These are phyloP conservation scores for Boletus coccyginus DNA, from an alignment of 768 basidiomycete genomes.

Conservation along the genomic window DNA sequence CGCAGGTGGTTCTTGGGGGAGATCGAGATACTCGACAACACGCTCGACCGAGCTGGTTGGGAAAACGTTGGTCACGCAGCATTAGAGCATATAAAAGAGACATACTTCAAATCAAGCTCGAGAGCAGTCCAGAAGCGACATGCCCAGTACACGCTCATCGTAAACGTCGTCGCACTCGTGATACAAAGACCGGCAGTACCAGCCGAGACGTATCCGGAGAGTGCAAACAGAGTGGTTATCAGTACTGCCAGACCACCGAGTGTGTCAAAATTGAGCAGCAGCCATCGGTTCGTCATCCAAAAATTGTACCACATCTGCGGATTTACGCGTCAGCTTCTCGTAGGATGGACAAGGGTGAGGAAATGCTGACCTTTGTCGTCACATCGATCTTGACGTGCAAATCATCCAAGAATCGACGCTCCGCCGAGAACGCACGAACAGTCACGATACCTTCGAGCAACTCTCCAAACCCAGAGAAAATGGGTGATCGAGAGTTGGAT, in stretches of 20 bases:
- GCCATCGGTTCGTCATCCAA: slow-evolving; percentile 91
- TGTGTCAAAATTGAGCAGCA: slow-evolving; percentile 77
- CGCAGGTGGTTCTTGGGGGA: slow-evolving; percentile 84
- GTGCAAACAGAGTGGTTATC: slow-evolving; percentile 71
- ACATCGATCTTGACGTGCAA: slow-evolving; percentile 72
- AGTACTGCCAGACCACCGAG: slow-evolving; percentile 74
- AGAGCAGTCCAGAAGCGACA: slow-evolving; percentile 53
- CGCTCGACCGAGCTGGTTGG: slow-evolving; percentile 77
- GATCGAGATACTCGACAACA: slow-evolving; percentile 84
- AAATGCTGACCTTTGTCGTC: slow-evolving; percentile 61
- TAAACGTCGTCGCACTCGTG: slow-evolving; percentile 68
- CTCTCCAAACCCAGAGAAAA: slow-evolving; percentile 81
- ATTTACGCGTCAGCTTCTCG: neutral
- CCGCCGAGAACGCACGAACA: slow-evolving; percentile 86
- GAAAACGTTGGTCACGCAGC: slow-evolving; percentile 4
- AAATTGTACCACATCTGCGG: slow-evolving; percentile 74
- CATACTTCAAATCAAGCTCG: slow-evolving; percentile 75
- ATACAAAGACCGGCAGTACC: slow-evolving; percentile 74
- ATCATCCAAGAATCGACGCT: slow-evolving; percentile 70
- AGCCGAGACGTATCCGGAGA: slow-evolving; percentile 56
- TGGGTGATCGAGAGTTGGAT: slow-evolving; percentile 81
- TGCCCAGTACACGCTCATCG: slow-evolving; percentile 48
- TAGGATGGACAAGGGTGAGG: neutral
- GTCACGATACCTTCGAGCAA: slow-evolving; percentile 89
- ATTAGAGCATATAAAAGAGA: slow-evolving; percentile 7